Conservation (phyloP, 345 rosid genomes). For the Hibiscus trionum region DNA sequence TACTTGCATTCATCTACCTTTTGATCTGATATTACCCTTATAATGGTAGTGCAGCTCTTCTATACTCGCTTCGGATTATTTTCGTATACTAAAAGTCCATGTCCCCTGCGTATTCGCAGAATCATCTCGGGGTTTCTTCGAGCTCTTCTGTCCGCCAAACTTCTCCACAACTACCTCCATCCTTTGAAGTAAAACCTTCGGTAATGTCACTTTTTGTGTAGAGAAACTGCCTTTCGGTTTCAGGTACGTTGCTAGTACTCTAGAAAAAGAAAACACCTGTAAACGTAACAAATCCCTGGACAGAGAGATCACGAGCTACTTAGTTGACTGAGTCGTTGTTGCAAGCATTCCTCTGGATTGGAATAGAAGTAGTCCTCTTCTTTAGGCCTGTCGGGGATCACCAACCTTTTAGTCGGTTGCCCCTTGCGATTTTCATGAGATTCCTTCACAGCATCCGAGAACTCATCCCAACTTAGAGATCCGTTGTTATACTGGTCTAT, state of each 20-base stretch:
- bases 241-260: constrained; percentile 20
- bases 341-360: constrained; percentile 89
- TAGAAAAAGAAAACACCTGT: neutral
- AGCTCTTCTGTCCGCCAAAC: neutral
- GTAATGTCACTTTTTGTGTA: neutral
- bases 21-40: constrained; percentile 22
- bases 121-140: constrained; percentile 15
- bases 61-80: constrained; percentile 36
- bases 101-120: constrained; percentile 13
- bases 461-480: constrained; percentile 69
- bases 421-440: constrained; percentile 69
- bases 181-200: constrained; percentile 11
- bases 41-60: constrained; percentile 35
- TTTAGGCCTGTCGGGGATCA: constrained; percentile 75
- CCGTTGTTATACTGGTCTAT: constrained; percentile 66
- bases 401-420: constrained; percentile 48
- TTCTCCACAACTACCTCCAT: constrained; percentile 7
- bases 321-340: constrained; percentile 27
- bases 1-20: constrained; percentile 21
- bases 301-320: constrained; percentile 30
- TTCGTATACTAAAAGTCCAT: constrained; percentile 13
- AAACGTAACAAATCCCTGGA: constrained; percentile 9
- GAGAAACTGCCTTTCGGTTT: constrained; percentile 16
- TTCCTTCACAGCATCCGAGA: constrained; percentile 66
- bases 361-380: constrained; percentile 95